phyloP scores from a whole-genome alignment of 192 early-diverging fungal genomes.

The Entomortierella lignicola region DNA sequence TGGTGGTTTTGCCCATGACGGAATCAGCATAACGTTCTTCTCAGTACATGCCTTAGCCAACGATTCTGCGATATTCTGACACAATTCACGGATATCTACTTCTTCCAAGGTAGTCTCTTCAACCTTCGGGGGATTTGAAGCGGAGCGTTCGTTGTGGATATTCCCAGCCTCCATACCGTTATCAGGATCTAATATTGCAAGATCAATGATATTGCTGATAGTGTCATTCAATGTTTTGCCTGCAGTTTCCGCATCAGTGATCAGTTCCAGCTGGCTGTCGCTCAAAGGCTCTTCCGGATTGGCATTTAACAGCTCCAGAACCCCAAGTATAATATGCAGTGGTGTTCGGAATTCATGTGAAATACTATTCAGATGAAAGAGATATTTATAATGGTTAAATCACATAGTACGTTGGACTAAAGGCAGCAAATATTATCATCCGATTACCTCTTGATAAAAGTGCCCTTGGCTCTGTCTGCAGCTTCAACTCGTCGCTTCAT shows the following conservation, averaged over 20 bases:
- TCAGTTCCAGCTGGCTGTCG: slow-evolving; percentile 46
- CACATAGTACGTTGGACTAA: too few species aligned
- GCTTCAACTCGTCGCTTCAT: slow-evolving; percentile 58
- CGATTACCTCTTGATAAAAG: slow-evolving; percentile 56
- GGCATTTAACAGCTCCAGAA: slow-evolving; percentile 57
- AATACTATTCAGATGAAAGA: slow-evolving; percentile 23
- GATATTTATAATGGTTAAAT: background rate
- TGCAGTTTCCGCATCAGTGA: slow-evolving; percentile 47
- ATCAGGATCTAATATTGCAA: slow-evolving; percentile 35
- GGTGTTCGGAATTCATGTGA: slow-evolving; percentile 67
- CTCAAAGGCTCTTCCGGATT: slow-evolving; percentile 41
- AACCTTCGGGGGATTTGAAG: slow-evolving; percentile 3
- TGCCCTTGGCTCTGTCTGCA: slow-evolving; percentile 63
- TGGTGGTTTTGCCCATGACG: slow-evolving; percentile 40
- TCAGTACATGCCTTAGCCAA: slow-evolving; percentile 39
- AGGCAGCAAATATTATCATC: background rate
- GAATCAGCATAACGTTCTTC: slow-evolving; percentile 34
- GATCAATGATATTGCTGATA: slow-evolving; percentile 37
- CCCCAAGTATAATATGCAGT: slow-evolving; percentile 62
- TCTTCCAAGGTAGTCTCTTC: slow-evolving; percentile 27
- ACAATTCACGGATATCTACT: slow-evolving; percentile 44
- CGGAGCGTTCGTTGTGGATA: background rate
- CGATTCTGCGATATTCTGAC: slow-evolving; percentile 34
- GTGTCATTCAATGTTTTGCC: slow-evolving; percentile 52
- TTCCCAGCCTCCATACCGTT: slow-evolving; percentile 17